A percentile compares a stretch with the other conserved stretches of the same genome.
phyloP scores from a whole-genome alignment of 75 land plant species.

The Selaginella tamariscina region DNA sequence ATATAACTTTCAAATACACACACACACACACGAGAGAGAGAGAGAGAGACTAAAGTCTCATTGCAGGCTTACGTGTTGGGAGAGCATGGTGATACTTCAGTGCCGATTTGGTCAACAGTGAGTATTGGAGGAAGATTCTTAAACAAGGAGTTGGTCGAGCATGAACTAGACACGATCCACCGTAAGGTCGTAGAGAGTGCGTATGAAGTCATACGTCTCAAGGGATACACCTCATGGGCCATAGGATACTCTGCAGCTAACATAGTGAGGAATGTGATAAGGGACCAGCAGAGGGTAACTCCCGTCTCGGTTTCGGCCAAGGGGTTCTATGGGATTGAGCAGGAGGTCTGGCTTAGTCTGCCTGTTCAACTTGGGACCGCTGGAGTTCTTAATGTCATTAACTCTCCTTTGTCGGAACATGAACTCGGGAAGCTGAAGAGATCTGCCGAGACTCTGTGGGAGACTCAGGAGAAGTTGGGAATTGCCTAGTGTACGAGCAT shows the following conservation, averaged over 20 bases:
- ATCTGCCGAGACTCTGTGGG: constrained; percentile 50
- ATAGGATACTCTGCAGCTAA: constrained; percentile 81
- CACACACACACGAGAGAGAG: no score
- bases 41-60: no score
- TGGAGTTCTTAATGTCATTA: constrained; percentile 51
- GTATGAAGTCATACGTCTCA: constrained; percentile 71
- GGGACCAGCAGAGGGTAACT: constrained; percentile 58
- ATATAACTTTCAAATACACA: no score
- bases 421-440: constrained; percentile 30
- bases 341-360: constrained; percentile 64
- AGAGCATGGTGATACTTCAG: constrained; percentile 6
- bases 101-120: constrained; percentile 1
- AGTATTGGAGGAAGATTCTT: constrained; percentile 1
- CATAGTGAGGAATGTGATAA: constrained; percentile 38
- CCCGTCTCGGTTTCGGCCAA: constrained; percentile 78
- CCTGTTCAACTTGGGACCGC: constrained; percentile 61
- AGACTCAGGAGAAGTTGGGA: constrained; percentile 43
- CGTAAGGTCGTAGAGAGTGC: constrained; percentile 46
- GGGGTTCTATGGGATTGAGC: constrained; percentile 56
- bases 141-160: neutral
- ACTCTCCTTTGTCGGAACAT: constrained; percentile 43
- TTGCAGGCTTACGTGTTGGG: neutral
- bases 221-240: constrained; percentile 89
- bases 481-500: no score
- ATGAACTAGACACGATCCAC: constrained; percentile 49